phyloP scores from a whole-genome alignment of 306 rosid species.

The Casuarina glauca region DNA sequence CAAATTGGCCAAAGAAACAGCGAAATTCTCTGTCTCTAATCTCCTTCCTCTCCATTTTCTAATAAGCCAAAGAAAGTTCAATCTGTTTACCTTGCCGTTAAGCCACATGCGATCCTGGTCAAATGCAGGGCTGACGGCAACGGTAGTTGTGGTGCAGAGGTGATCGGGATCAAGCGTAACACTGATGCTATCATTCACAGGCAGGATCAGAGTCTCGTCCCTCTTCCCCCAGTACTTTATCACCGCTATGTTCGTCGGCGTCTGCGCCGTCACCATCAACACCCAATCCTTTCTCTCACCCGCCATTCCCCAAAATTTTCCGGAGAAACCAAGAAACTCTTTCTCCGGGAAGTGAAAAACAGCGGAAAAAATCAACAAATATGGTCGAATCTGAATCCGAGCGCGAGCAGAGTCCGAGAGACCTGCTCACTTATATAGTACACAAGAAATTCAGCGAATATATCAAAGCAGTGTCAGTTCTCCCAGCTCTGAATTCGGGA shows the following conservation, averaged over 20 bases:
- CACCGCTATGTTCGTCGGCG: slow-evolving; percentile 96
- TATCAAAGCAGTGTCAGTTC: neutral
- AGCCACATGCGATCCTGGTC: slow-evolving; percentile 96
- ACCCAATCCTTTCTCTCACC: slow-evolving; percentile 66
- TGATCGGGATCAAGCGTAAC: slow-evolving; percentile 92
- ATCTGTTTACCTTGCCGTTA: slow-evolving; percentile 68
- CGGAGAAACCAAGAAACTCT: neutral
- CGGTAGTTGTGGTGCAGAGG: slow-evolving; percentile 94
- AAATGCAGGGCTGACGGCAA: slow-evolving; percentile 84
- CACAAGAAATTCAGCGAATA: neutral
- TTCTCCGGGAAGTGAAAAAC: neutral
- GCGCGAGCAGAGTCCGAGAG: neutral
- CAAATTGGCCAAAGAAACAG: neutral
- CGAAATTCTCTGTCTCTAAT: too few relatives aligned
- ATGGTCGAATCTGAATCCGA: slow-evolving; percentile 11
- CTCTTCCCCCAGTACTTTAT: slow-evolving; percentile 99
- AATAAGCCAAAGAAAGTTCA: neutral
- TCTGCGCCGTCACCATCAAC: slow-evolving; percentile 79
- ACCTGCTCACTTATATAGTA: neutral
- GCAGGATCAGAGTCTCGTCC: slow-evolving; percentile 80
- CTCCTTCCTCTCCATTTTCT: neutral
- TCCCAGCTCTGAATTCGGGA: neutral
- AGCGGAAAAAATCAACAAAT: neutral
- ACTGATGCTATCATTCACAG: slow-evolving; percentile 92
- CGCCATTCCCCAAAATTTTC: slow-evolving; percentile 38